Conservation (phyloP, 2,329 filamentous ascomycete genomes). For the Capronia coronata region DNA sequence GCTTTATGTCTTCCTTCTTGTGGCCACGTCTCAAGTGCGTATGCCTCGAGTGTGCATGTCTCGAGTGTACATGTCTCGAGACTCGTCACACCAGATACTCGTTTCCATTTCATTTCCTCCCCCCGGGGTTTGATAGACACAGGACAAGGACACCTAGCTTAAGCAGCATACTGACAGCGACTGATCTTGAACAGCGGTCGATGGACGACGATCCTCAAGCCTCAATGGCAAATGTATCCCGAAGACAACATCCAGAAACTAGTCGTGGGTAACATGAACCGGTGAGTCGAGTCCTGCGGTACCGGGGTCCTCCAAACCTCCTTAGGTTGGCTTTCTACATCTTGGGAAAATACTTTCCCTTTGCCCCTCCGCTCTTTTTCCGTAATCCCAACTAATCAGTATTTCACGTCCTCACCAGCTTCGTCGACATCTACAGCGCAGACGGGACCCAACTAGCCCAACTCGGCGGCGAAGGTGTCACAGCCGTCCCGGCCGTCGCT, state of each 20-base stretch:
- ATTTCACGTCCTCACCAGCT: slow-evolving; percentile 43
- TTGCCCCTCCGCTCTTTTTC: background rate
- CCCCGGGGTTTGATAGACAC: too few relatives aligned
- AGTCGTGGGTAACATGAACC: slow-evolving; percentile 93
- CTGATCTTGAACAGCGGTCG: slow-evolving; percentile 15
- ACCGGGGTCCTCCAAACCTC: too few relatives aligned
- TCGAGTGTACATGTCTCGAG: too few relatives aligned
- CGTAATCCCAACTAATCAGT: background rate
- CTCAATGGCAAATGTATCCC: slow-evolving; percentile 84
- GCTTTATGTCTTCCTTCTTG: too few relatives aligned
- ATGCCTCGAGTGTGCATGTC: too few relatives aligned
- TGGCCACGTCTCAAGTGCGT: too few relatives aligned
- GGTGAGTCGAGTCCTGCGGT: slow-evolving; percentile 40
- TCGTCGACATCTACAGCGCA: slow-evolving; percentile 81
- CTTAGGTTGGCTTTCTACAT: background rate
- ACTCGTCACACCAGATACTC: too few relatives aligned
- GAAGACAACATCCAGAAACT: slow-evolving; percentile 77
- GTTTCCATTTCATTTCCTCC: too few relatives aligned
- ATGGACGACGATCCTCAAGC: slow-evolving; percentile 52
- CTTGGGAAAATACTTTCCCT: background rate
- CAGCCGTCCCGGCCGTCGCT: slow-evolving; percentile 86
- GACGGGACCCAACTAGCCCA: slow-evolving; percentile 84
- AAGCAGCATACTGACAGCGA: background rate
- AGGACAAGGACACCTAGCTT: too few relatives aligned
- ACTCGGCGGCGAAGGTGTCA: slow-evolving; percentile 81